Base-by-base conservation (phyloP, 805 yeast genomes). In the Jamesozyma hellenica region DNA sequence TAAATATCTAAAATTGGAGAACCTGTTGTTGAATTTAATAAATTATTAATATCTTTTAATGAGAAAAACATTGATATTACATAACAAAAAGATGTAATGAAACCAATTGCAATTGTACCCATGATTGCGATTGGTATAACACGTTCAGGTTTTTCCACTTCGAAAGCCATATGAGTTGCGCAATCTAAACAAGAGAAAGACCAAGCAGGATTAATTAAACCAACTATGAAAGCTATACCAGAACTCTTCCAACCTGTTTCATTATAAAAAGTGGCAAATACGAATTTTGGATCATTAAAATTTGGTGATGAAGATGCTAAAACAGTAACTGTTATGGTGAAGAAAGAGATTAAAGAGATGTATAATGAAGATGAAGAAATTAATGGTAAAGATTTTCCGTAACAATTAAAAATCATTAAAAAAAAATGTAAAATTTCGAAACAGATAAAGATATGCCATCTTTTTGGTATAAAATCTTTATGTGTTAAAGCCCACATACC, bases 121-220 rank as follows among this genome's bases (percentile, higher is more conserved):
- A 78, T 65, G 45, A 79, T 77, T 7, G 83, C 76, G 37, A 70
- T 69, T n/a, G 86, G 86, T 41, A 78, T 74, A 37, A 74, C 72
- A 36, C 70, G 65, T 49, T 72, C 72, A 4, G 86, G 83, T 21
- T 70, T 64, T 29, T 68, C 62, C 10, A 75, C 74, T 55, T 79
- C 87, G 56, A 79, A 85, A 3, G 84, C 79, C 71, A 79, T 68
- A 50, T 79, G 86, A 5, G 85, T 77, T 2, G 84, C 84, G 47
- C 78, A 74, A 54, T 79, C 87, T 36, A 78, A 62, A 51, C 85
- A 78, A 21, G 78, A 68, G 55, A 79, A 78, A 4, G 81, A 75
- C 82, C 83, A 79, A 35, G 77, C 78, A 7, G 84, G 82, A 51
- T 78, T 79, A 50, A 79, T 73, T 35, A 79, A 60, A 21, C 86